Percentiles rank a stretch among this genome's conserved stretches.
Conservation (phyloP, 177 flowering plant species). For the Tripterygium wilfordii region DNA sequence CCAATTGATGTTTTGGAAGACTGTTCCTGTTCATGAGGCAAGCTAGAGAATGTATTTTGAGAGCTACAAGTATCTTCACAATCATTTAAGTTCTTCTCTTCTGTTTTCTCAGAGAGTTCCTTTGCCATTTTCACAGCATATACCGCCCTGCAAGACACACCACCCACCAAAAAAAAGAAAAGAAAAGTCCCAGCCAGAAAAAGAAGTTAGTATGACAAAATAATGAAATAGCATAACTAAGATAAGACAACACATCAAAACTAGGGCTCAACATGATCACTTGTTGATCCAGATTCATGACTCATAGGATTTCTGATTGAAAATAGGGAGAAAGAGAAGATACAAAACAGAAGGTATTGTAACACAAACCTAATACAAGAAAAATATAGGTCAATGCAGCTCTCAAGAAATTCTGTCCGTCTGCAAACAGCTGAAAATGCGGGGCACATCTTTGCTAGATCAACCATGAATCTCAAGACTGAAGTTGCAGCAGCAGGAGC, state of each 20-base stretch:
- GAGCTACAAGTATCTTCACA: slow-evolving; percentile 73
- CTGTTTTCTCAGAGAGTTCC: slow-evolving; percentile 54
- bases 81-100: slow-evolving; percentile 71
- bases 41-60: slow-evolving; percentile 75
- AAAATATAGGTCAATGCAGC: slow-evolving; percentile 89
- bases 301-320: too few species aligned
- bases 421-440: slow-evolving; percentile 80
- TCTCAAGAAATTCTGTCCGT: slow-evolving; percentile 83
- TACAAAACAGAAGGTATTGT: neutral
- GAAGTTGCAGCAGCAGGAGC: slow-evolving; percentile 99
- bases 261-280: too few species aligned
- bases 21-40: slow-evolving; percentile 82
- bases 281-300: too few species aligned
- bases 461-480: slow-evolving; percentile 95
- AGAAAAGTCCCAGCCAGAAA: too few species aligned
- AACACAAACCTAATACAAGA: slow-evolving; percentile 81
- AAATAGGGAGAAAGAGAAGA: neutral
- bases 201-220: too few species aligned
- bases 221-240: too few species aligned
- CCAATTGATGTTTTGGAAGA: slow-evolving; percentile 72
- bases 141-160: slow-evolving; percentile 69
- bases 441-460: slow-evolving; percentile 94
- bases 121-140: slow-evolving; percentile 82
- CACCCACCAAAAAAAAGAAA: too few species aligned
- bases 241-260: too few species aligned